phyloP scores from a whole-genome alignment of 768 basidiomycete species.

The Russula lepida region DNA sequence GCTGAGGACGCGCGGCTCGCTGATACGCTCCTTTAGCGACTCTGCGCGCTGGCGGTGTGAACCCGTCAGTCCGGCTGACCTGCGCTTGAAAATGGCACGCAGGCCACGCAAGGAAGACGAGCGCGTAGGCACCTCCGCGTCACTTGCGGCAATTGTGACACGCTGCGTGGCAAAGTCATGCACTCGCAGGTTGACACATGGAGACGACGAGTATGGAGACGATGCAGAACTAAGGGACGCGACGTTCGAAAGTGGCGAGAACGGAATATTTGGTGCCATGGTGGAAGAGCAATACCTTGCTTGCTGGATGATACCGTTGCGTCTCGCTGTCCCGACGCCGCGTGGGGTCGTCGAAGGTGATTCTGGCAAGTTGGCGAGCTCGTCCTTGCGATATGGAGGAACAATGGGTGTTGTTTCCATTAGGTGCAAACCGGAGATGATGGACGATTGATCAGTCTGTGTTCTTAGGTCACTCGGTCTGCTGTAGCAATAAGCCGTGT shows the following conservation, averaged over 20 bases:
- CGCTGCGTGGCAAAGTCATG: not conserved
- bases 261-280: not conserved
- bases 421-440: slow-evolving; percentile 1
- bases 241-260: not conserved
- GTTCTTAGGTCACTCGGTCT: not conserved
- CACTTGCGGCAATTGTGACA: not conserved
- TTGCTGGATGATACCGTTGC: not conserved
- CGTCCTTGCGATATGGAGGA: not conserved
- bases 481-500: not conserved
- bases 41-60: slow-evolving; percentile 7
- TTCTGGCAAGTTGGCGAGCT: not conserved
- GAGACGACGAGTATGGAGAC: not conserved
- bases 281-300: not conserved
- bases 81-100: slow-evolving; percentile 15
- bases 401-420: not conserved
- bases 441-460: slow-evolving; percentile 6
- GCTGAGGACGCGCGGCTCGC: slow-evolving; percentile 9
- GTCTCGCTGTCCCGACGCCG: not conserved
- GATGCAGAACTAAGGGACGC: not conserved
- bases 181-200: not conserved
- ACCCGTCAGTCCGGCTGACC: slow-evolving; percentile 3
- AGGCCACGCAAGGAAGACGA: slow-evolving; percentile 8
- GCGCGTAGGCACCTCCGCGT: not conserved
- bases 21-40: slow-evolving; percentile 12
- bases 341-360: not conserved